These are phyloP conservation scores for Parietaria judaica DNA, from an alignment of 306 rosid genomes.

Conservation along the genomic window DNA sequence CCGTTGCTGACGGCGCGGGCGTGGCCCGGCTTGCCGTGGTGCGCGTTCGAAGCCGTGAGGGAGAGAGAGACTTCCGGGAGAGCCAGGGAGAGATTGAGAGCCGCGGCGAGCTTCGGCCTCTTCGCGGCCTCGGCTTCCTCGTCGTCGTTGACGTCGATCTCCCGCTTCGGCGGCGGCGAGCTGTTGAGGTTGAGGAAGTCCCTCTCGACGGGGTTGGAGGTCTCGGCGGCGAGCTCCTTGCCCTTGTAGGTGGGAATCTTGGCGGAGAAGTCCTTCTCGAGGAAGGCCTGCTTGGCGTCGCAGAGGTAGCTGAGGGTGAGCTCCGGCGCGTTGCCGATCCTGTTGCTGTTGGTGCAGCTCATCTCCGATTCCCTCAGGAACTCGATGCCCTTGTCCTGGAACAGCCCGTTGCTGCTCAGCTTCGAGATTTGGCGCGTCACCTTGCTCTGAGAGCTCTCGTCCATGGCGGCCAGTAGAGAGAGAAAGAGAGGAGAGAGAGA, in stretches of 20 bases:
- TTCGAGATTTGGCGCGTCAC: slow-evolving; percentile 45
- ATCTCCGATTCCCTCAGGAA: slow-evolving; percentile 37
- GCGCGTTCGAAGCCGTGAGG: slow-evolving; percentile 77
- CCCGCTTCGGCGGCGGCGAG: slow-evolving; percentile 63
- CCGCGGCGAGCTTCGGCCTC: slow-evolving; percentile 63
- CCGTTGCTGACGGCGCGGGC: slow-evolving; percentile 17
- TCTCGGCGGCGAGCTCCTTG: slow-evolving; percentile 45
- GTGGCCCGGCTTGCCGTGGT: slow-evolving; percentile 45
- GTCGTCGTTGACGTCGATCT: slow-evolving; percentile 51
- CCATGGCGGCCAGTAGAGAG: slow-evolving; percentile 26
- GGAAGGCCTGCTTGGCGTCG: slow-evolving; percentile 43
- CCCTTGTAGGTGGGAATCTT: slow-evolving; percentile 52
- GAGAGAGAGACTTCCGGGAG: slow-evolving; percentile 82
- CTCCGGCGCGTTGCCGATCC: slow-evolving; percentile 23
- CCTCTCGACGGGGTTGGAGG: slow-evolving; percentile 56
- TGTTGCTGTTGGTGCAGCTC: not conserved
- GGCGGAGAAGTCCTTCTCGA: slow-evolving; percentile 44
- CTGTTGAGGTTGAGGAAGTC: slow-evolving; percentile 76
- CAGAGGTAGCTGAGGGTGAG: slow-evolving; percentile 85
- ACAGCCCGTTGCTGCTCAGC: too few species aligned
- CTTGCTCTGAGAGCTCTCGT: slow-evolving; percentile 77
- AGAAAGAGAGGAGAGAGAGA: not conserved
- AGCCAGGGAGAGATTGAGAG: slow-evolving; percentile 82
- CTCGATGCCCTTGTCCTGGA: too few species aligned
- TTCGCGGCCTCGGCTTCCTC: slow-evolving; percentile 70